Percentiles rank a stretch among this genome's conserved stretches.
Conservation (phyloP, 2,329 filamentous ascomycete genomes). For the Phaeophleospora eucalypticola region DNA sequence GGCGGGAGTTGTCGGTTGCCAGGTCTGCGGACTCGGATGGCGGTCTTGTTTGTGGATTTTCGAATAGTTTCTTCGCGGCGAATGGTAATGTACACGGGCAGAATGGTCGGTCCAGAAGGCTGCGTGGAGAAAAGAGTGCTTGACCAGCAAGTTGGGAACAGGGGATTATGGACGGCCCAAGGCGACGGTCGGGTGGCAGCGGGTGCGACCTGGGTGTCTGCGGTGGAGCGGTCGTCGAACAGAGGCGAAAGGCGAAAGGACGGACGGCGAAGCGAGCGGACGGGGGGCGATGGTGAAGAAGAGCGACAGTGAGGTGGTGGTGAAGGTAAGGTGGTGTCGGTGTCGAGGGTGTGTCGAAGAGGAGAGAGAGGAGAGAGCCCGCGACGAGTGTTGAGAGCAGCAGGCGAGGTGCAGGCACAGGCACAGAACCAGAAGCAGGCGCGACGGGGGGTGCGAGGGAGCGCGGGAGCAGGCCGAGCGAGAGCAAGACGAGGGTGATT, state of each 20-base stretch:
- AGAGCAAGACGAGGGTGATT: neutral
- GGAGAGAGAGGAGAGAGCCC: conserved; percentile 2
- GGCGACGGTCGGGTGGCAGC: conserved; percentile 1
- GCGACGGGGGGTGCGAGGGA: neutral
- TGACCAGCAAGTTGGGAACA: conserved; percentile 18
- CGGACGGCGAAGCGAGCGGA: conserved; percentile 10
- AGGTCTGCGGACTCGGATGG: neutral
- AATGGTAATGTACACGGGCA: conserved; percentile 7
- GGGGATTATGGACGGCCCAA: neutral
- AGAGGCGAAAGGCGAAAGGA: conserved; percentile 5
- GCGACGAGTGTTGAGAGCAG: neutral
- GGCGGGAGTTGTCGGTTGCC: conserved; percentile 13
- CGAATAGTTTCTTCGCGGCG: neutral
- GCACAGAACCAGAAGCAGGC: too few relatives aligned
- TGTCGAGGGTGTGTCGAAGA: conserved; percentile 7
- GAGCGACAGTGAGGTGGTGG: conserved; percentile 5
- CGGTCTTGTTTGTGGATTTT: neutral
- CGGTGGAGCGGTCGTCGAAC: neutral
- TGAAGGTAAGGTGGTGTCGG: conserved; percentile 5
- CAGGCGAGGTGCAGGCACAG: too few relatives aligned
- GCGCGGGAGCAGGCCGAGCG: neutral
- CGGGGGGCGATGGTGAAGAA: neutral
- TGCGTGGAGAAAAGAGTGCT: conserved; percentile 7
- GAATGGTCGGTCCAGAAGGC: neutral
- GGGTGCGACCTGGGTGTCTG: neutral